Conservation (phyloP, 1,284 basidiomycete species). For the Lentinula novae-zelandiae region DNA sequence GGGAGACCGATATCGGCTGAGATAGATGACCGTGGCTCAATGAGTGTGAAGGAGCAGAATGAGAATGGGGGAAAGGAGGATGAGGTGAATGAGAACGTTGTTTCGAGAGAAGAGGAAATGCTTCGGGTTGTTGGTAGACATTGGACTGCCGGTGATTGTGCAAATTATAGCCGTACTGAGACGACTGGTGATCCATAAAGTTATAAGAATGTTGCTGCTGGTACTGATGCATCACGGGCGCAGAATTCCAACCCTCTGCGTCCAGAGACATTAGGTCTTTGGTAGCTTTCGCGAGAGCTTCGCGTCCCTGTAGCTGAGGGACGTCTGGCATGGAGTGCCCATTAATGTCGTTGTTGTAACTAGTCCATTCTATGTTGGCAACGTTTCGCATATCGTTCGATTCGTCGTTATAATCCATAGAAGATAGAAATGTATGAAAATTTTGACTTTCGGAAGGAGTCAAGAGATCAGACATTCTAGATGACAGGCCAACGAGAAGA, state of each 20-base stretch:
- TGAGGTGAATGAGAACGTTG: conserved; percentile 11
- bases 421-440: conserved; percentile 40
- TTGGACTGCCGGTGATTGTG: not conserved
- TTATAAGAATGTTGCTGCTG: conserved; percentile 22
- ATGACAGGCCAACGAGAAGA: conserved; percentile 22
- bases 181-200: conserved; percentile 10
- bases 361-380: conserved; percentile 27
- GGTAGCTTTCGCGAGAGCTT: conserved; percentile 67
- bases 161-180: conserved; percentile 9
- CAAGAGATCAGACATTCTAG: conserved; percentile 26
- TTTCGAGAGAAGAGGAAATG: conserved; percentile 14
- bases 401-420: conserved; percentile 27
- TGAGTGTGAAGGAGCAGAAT: conserved; percentile 12
- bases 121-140: conserved; percentile 16
- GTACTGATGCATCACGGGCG: conserved; percentile 19
- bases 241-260: conserved; percentile 25
- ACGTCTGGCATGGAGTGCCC: conserved; percentile 14
- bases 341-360: conserved; percentile 17
- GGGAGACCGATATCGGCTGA: conserved; percentile 10
- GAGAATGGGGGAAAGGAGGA: conserved; percentile 7
- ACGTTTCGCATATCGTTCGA: conserved; percentile 21
- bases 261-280: conserved; percentile 68
- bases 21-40: conserved; percentile 13
- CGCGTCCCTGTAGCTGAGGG: conserved; percentile 37
- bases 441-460: conserved; percentile 36